Evolutionary conservation across 2,329 filamentous ascomycete genomes (phyloP).

Genomic region (Endocalyx cinctus): DNA sequence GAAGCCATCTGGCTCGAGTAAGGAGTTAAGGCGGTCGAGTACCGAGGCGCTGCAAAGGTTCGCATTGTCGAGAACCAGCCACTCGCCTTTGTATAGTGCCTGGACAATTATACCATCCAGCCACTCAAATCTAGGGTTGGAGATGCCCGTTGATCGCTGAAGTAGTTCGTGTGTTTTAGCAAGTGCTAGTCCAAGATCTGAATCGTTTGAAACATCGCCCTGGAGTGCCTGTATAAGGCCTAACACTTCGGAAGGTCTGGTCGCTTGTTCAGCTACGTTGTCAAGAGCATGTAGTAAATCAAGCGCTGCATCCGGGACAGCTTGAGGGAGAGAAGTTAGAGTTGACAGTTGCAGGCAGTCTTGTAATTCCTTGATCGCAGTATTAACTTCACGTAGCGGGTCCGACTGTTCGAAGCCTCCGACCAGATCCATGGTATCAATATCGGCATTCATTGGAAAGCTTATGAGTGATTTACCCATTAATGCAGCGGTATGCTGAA

Average conservation of each 20-base stretch:
- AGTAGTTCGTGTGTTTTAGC: constrained; percentile 46
- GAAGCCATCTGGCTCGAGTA: constrained; percentile 84
- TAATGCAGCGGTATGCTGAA: constrained; percentile 75
- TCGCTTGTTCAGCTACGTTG: constrained; percentile 32
- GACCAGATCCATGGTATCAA: constrained; percentile 95
- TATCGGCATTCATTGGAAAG: constrained; percentile 88
- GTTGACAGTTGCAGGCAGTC: constrained; percentile 43
- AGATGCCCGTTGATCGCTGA: constrained; percentile 50
- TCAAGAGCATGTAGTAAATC: constrained; percentile 48
- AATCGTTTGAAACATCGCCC: constrained; percentile 36
- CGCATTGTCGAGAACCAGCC: constrained; percentile 94
- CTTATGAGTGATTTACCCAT: constrained; percentile 73
- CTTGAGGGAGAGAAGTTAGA: constrained; percentile 42
- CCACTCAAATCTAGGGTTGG: constrained; percentile 88
- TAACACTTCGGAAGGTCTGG: constrained; percentile 34
- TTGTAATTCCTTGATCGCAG: constrained; percentile 41
- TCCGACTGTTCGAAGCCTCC: constrained; percentile 96
- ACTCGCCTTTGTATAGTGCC: constrained; percentile 78
- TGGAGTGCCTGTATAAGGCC: constrained; percentile 35
- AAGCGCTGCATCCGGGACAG: constrained; percentile 43
- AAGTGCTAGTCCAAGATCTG: constrained; percentile 43
- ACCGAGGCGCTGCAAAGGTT: constrained; percentile 96
- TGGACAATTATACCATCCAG: constrained; percentile 88
- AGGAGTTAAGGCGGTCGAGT: constrained; percentile 86
- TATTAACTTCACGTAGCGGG: constrained; percentile 65